Percentiles rank a stretch among this genome's conserved stretches.
Conservation (phyloP, 2,329 filamentous ascomycete species). For the Penicillium nordicum region DNA sequence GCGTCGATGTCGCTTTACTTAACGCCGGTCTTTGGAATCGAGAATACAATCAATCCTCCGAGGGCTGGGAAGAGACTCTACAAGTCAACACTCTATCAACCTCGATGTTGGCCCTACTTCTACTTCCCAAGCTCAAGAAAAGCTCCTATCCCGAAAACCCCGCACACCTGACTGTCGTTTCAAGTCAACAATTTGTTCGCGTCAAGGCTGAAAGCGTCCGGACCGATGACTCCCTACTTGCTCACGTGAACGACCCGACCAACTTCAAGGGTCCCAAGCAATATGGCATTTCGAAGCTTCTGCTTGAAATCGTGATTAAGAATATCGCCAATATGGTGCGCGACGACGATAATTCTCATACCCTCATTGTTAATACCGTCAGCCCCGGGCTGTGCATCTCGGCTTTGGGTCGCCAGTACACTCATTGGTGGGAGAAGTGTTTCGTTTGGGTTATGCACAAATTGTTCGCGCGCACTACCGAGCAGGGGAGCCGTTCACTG, state of each 20-base stretch:
- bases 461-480: constrained; percentile 43
- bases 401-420: constrained; percentile 42
- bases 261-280: constrained; percentile 33
- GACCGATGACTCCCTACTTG: constrained; percentile 31
- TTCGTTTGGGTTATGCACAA: constrained; percentile 34
- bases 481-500: constrained; percentile 45
- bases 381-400: constrained; percentile 47
- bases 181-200: constrained; percentile 41
- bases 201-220: constrained; percentile 32
- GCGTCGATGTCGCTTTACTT: constrained; percentile 46
- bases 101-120: constrained; percentile 51
- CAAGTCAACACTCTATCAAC: constrained; percentile 60
- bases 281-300: constrained; percentile 44
- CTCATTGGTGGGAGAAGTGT: constrained; percentile 34
- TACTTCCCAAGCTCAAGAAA: constrained; percentile 48
- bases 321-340: constrained; percentile 33
- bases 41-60: constrained; percentile 34
- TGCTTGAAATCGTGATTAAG: constrained; percentile 44
- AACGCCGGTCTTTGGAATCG: constrained; percentile 46
- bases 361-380: constrained; percentile 45
- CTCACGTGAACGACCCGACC: constrained; percentile 32
- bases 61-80: constrained; percentile 52
- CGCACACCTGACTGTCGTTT: constrained; percentile 46
- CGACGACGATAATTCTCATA: constrained; percentile 33
- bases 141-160: constrained; percentile 31